Evolutionary conservation across 331 rosid genomes (phyloP).

Genomic region (Spiraea crenata): DNA sequence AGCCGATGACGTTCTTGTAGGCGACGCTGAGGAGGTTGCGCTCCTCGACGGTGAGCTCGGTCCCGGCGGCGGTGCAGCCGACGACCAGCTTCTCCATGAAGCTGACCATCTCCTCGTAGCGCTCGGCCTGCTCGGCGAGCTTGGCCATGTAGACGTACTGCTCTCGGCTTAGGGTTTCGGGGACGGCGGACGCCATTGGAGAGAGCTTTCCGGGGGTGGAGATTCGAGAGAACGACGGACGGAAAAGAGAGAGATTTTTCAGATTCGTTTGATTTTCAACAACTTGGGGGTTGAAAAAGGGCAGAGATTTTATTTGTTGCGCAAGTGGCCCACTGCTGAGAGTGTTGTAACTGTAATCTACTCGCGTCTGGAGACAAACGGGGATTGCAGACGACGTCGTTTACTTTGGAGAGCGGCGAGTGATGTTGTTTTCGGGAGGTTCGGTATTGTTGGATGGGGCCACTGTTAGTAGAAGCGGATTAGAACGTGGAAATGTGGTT

Average conservation of each 20-base stretch:
- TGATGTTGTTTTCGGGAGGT: not conserved
- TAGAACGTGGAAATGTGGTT: slow-evolving; percentile 14
- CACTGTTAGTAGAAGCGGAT: slow-evolving; percentile 13
- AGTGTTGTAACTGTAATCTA: not conserved
- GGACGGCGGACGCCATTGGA: slow-evolving; percentile 33
- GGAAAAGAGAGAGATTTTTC: slow-evolving; percentile 8
- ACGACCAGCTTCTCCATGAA: slow-evolving; percentile 49
- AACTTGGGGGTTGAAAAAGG: not conserved
- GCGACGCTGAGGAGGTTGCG: slow-evolving; percentile 42
- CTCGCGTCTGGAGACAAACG: not conserved
- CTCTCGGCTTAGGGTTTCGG: slow-evolving; percentile 34
- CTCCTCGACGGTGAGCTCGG: slow-evolving; percentile 42
- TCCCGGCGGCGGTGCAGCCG: slow-evolving; percentile 21
- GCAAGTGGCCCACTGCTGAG: not conserved
- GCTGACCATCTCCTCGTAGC: slow-evolving; percentile 44
- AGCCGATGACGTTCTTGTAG: slow-evolving; percentile 47
- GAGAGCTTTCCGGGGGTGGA: not conserved
- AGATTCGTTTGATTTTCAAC: slow-evolving; percentile 16
- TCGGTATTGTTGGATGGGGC: not conserved
- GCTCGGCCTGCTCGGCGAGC: slow-evolving; percentile 46
- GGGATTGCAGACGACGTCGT: slow-evolving; percentile 6
- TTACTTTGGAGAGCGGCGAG: not conserved
- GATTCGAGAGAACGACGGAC: not conserved
- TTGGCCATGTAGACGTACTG: slow-evolving; percentile 44
- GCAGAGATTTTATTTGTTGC: not conserved